Conservation (phyloP, 306 rosid genomes). For the Cucurbita argyrosperma region DNA sequence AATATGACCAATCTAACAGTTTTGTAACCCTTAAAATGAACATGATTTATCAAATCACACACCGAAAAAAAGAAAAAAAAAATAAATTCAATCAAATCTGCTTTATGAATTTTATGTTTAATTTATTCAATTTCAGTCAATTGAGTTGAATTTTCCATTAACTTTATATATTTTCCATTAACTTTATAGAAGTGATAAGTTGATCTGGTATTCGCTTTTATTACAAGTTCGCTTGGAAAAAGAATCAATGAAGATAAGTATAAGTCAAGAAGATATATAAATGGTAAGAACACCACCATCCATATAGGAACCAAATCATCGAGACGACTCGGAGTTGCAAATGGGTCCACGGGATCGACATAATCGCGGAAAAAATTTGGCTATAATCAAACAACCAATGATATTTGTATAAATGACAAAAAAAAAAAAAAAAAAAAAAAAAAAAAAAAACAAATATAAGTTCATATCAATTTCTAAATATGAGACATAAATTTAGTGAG, state of each 20-base stretch:
- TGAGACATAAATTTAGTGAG: neutral
- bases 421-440: neutral
- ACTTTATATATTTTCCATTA: too few species aligned
- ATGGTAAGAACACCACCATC: neutral
- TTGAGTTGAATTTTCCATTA: neutral
- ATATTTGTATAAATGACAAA: neutral
- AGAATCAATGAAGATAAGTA: neutral
- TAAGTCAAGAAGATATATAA: neutral
- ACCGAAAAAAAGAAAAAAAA: too few species aligned
- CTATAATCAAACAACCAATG: neutral
- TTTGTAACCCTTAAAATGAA: too few species aligned
- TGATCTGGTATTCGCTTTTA: too few species aligned
- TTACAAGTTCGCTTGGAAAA: neutral
- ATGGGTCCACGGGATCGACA: too few species aligned
- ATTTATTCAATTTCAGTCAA: neutral
- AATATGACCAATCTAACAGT: too few species aligned
- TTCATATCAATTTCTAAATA: constrained; percentile 2
- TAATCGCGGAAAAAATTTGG: neutral
- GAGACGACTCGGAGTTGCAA: too few species aligned
- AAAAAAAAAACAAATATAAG: neutral
- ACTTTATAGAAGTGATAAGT: too few species aligned
- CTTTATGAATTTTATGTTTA: neutral
- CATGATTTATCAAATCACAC: too few species aligned
- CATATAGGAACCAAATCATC: too few species aligned
- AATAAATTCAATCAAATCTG: neutral